phyloP scores from a whole-genome alignment of 2,329 filamentous ascomycete genomes.

The Botrytis deweyae region DNA sequence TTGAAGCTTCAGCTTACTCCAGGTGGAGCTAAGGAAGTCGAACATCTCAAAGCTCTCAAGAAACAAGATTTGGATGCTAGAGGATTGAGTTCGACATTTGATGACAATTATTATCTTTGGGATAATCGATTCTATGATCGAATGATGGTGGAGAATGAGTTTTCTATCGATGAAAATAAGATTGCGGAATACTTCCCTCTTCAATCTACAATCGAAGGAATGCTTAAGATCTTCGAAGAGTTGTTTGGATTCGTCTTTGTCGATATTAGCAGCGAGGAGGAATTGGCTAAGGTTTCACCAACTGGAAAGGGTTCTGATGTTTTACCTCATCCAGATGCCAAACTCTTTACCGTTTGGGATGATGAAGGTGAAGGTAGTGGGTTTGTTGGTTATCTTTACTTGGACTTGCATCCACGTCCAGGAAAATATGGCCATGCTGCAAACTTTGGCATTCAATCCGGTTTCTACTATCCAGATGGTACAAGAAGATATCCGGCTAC shows the following conservation, averaged over 20 bases:
- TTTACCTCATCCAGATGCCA: conserved; percentile 80
- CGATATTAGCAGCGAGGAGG: conserved; percentile 64
- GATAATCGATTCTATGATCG: conserved; percentile 79
- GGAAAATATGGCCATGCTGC: conserved; percentile 85
- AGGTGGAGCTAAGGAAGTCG: conserved; percentile 69
- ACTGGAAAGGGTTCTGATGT: conserved; percentile 46
- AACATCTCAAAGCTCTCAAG: conserved; percentile 71
- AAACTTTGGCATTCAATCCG: conserved; percentile 79
- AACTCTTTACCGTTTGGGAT: conserved; percentile 80
- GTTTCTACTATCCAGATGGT: conserved; percentile 65
- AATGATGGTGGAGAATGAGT: conserved; percentile 77
- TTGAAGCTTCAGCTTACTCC: conserved; percentile 64
- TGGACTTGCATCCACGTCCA: conserved; percentile 75
- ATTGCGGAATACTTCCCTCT: conserved; percentile 85
- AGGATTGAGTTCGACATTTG: conserved; percentile 52
- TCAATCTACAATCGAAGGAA: conserved; percentile 68
- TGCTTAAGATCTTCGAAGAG: conserved; percentile 82
- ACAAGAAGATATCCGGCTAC: conserved; percentile 74
- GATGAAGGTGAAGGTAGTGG: conserved; percentile 66
- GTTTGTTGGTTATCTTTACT: conserved; percentile 80
- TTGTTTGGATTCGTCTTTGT: conserved; percentile 79
- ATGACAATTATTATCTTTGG: conserved; percentile 78
- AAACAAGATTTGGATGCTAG: conserved; percentile 64
- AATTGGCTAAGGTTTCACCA: conserved; percentile 36
- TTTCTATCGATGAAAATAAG: conserved; percentile 73